Evolutionary conservation across 306 rosid species (phyloP), one percentile per base, ranked within the genome.

Genomic region (Oemleria cerasiformis): DNA sequence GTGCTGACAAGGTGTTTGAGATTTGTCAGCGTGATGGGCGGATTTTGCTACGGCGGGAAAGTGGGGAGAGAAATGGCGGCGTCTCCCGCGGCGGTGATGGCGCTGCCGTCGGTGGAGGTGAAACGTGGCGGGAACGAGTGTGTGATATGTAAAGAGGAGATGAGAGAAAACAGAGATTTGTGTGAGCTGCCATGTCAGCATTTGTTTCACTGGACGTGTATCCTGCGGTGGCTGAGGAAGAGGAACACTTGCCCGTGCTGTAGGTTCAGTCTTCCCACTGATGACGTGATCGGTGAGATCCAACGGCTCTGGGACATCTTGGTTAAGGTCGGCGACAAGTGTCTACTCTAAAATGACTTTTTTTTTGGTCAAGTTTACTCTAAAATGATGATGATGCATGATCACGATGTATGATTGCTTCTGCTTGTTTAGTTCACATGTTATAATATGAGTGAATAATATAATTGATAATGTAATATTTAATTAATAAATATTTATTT

Each of bases 181-280:
- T 93, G 98, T 39, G 83, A 86, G 58, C 61, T 93, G 82, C 97
- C 98, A 48, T 93, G 98, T 57, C 82, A 73, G 78, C 98, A 93
- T 41, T 73, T 77, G 88, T 93, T 91, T 79, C 98, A 91, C 63
- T 86, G 98, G 98, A 80, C 73, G 72, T 93, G 98, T 55, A 76
- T 93, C 40, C 73, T 93, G 66, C 90, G 90, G 1, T 93, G 98
- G 98, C 71, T 93, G 15, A 83, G 82, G 61, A 86, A 82, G 82
- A 88, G 73, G 72, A 89, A 88, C 94, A 93, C 97, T 66, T 93
- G 98, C 73, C 98, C 98, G 8, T 88, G 86, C 57, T 93, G 98
- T 55, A 67, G 98, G 70, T 84, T 87, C 63, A 70, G 63, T 51
- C 79, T 93, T 54, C 98, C 97, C 53, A 91, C 97, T 0, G 94